Evolutionary conservation across 2,329 filamentous ascomycete genomes (phyloP).

Genomic region (Aspergillus nomiae): DNA sequence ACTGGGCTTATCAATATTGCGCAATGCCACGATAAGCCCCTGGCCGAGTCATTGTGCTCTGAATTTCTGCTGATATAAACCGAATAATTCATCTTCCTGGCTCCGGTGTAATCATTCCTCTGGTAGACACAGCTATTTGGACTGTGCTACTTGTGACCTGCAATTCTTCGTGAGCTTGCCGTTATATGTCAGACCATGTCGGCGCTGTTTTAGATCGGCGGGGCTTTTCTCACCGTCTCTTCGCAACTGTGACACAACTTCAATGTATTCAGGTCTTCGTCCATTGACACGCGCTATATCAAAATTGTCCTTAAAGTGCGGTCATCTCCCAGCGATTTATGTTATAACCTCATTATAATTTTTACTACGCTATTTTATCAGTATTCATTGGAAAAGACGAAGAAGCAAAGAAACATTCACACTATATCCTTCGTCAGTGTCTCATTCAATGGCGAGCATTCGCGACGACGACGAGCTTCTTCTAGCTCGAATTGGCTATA

Average conservation of each 20-base stretch:
- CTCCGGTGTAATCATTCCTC: background rate
- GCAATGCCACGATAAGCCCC: conserved; percentile 5
- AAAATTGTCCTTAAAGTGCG: background rate
- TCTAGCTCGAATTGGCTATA: conserved; percentile 64
- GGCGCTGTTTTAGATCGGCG: background rate
- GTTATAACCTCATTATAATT: background rate
- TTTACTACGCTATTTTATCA: background rate
- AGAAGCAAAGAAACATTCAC: background rate
- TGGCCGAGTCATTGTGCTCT: background rate
- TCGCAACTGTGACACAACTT: conserved; percentile 7
- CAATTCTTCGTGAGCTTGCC: background rate
- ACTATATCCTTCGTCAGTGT: background rate
- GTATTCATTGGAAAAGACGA: background rate
- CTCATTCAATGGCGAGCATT: conserved; percentile 42
- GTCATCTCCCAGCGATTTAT: background rate
- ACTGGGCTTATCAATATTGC: conserved; percentile 10
- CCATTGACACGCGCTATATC: background rate
- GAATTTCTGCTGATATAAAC: background rate
- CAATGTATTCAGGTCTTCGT: background rate
- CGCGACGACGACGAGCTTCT: conserved; percentile 62
- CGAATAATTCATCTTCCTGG: background rate
- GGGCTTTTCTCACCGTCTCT: conserved; percentile 17
- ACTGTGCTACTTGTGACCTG: background rate
- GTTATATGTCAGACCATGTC: background rate
- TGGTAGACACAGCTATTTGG: background rate